Evolutionary conservation across 169 alveolate genomes (phyloP).

Genomic region (Fabrea salina): DNA sequence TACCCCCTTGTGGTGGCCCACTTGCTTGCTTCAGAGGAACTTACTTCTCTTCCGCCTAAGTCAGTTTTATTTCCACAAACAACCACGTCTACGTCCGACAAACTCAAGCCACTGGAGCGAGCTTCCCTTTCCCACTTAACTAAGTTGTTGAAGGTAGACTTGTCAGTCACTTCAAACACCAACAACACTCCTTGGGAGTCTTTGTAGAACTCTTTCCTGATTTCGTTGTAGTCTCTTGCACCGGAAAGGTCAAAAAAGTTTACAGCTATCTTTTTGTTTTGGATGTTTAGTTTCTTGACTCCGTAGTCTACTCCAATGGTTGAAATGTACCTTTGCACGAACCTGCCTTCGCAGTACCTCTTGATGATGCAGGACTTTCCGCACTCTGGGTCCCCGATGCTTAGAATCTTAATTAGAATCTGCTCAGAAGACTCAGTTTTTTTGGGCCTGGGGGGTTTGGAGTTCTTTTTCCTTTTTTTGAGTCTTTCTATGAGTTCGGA

Average conservation of each 20-base stretch:
- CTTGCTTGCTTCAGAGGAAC: conserved; percentile 52
- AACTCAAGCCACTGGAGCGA: conserved; percentile 64
- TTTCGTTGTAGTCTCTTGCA: conserved; percentile 75
- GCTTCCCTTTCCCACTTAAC: conserved; percentile 78
- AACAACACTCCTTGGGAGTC: conserved; percentile 79
- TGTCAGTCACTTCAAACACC: conserved; percentile 79
- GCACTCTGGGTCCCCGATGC: conserved; percentile 81
- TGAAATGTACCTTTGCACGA: conserved; percentile 75
- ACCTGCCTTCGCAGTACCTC: conserved; percentile 88
- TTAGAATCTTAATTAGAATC: conserved; percentile 66
- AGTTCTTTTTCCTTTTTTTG: conserved; percentile 23
- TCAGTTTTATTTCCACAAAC: conserved; percentile 82
- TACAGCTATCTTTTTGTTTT: conserved; percentile 63
- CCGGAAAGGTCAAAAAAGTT: conserved; percentile 88
- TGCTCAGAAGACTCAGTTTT: not conserved
- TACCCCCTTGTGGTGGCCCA: conserved; percentile 71
- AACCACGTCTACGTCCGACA: conserved; percentile 53
- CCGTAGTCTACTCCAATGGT: conserved; percentile 88
- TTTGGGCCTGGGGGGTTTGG: conserved; percentile 21
- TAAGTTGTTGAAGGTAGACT: conserved; percentile 69
- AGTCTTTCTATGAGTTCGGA: conserved; percentile 54
- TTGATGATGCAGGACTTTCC: conserved; percentile 87
- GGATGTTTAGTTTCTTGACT: conserved; percentile 70
- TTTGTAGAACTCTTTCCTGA: conserved; percentile 79
- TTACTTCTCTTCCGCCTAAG: conserved; percentile 62